Base-by-base conservation (phyloP, 768 basidiomycete genomes). In the Pleurotus djamor region DNA sequence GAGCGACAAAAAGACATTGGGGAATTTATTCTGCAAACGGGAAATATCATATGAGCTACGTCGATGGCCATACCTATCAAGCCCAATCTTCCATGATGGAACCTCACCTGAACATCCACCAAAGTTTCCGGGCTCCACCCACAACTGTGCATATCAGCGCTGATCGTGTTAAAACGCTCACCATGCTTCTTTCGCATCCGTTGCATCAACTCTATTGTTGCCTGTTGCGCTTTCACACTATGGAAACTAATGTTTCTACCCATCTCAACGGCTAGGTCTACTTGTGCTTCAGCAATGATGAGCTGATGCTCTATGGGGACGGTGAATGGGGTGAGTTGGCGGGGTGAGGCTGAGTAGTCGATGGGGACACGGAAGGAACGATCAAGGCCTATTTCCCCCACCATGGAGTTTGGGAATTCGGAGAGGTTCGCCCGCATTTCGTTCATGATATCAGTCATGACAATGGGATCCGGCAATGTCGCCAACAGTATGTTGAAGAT, bases 371-470 rank as follows among this genome's bases (percentile, higher is more conserved):
- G 86, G 65, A 90, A 91, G 13, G 79, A 76, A 28, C 90, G 85
- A 72, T 99, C 96, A 38, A 99, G 72, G 2, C 96, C 96, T 5
- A 98, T 88, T 74, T 99, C 96, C 43, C 96, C 96, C 1, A 99
- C 75, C 85, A 97, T 90, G 9, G 92, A 88, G 43, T 74, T 67
- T 2, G 91, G 85, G 64, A 87, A 87, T 1, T 70, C 68, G n/a
- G 64, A 62, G 13, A 98, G 79, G 68, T 89, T 82, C 5, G 63
- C 60, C 50, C 85, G 83, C 52, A 98, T 71, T 28, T 85, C 82
- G 7, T 68, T 61, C 14, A 96, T 70, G 36, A 94, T 66, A n/a
- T 83, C 74, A 6, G 66, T 63, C 21, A 96, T 79, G 0, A 83
- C 71, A 9, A 80, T 78, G 0, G 96, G 96, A 7, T 88, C 83